Conservation (phyloP, 805 yeast species). For the Cyberlindnera euphorbiiphila region DNA sequence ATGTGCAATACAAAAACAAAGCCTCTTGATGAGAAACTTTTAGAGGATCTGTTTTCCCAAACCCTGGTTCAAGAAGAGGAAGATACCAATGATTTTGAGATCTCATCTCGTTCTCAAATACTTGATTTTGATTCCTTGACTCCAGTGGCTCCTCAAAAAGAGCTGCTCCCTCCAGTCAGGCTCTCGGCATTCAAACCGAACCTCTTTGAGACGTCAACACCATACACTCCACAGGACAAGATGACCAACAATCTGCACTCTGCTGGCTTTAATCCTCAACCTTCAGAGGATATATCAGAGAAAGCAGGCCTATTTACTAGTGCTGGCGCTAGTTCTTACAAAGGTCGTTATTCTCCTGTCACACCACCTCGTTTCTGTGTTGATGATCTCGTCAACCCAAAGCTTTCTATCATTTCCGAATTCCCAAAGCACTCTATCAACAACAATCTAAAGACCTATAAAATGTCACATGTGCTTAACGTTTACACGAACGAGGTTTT, state of each 20-base stretch:
- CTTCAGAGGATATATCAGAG: no score
- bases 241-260: constrained; percentile 19
- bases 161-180: constrained; percentile 14
- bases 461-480: constrained; percentile 17
- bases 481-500: constrained; percentile 21
- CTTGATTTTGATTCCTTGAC: constrained; percentile 2
- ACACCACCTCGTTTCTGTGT: constrained; percentile 8
- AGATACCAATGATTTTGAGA: background rate
- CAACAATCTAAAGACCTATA: constrained; percentile 10
- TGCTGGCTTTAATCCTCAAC: constrained; percentile 14
- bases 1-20: constrained; percentile 24
- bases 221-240: constrained; percentile 25
- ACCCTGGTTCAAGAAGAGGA: constrained; percentile 8
- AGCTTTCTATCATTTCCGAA: constrained; percentile 23
- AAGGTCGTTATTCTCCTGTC: no score
- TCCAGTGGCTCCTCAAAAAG: background rate
- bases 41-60: constrained; percentile 25
- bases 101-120: background rate
- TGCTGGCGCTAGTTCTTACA: no score
- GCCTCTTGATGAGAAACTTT: constrained; percentile 29
- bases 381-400: constrained; percentile 20
- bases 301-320: no score
- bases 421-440: constrained; percentile 21
- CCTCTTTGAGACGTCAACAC: constrained; percentile 10
- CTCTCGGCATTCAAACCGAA: constrained; percentile 16